Percentiles rank a stretch among this genome's conserved stretches.
These are phyloP conservation scores for Floccularia luteovirens DNA, from an alignment of 768 basidiomycete species.

Conservation along the genomic window DNA sequence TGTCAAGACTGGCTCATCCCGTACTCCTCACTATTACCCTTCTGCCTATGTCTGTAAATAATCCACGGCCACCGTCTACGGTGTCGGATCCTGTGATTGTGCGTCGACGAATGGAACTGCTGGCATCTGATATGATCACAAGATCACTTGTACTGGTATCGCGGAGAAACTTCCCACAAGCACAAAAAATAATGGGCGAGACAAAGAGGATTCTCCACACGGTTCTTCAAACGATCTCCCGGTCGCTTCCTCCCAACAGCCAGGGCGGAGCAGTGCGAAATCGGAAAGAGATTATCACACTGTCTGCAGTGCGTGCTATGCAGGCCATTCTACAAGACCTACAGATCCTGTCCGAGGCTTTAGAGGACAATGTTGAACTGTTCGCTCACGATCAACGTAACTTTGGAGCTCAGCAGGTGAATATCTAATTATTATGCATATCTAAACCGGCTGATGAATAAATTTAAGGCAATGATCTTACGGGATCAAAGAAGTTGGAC, in stretches of 20 bases:
- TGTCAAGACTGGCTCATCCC: conserved; percentile 86
- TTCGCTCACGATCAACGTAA: conserved; percentile 94
- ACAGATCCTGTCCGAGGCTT: conserved; percentile 76
- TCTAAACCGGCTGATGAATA: too few species aligned
- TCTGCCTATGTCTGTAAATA: conserved; percentile 44
- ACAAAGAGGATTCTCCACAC: conserved; percentile 91
- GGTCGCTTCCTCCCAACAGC: conserved; percentile 52
- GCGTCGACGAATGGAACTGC: conserved; percentile 90
- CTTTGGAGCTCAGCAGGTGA: conserved; percentile 94
- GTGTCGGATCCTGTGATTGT: conserved; percentile 84
- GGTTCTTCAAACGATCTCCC: conserved; percentile 78
- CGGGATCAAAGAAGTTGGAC: conserved; percentile 97
- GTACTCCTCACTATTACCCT: conserved; percentile 93
- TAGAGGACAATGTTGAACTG: conserved; percentile 85
- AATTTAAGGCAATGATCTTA: conserved; percentile 95
- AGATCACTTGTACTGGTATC: conserved; percentile 89
- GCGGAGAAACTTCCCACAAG: conserved; percentile 84
- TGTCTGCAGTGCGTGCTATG: conserved; percentile 72
- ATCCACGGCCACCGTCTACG: conserved; percentile 33
- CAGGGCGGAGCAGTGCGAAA: conserved; percentile 52
- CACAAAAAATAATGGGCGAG: conserved; percentile 84
- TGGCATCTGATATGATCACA: conserved; percentile 96
- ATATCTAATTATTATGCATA: too few species aligned
- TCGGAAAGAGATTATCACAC: conserved; percentile 69
- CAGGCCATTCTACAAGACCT: conserved; percentile 84